Conservation (phyloP, 2,329 filamentous ascomycete genomes). For the Stromatinia cepivora region DNA sequence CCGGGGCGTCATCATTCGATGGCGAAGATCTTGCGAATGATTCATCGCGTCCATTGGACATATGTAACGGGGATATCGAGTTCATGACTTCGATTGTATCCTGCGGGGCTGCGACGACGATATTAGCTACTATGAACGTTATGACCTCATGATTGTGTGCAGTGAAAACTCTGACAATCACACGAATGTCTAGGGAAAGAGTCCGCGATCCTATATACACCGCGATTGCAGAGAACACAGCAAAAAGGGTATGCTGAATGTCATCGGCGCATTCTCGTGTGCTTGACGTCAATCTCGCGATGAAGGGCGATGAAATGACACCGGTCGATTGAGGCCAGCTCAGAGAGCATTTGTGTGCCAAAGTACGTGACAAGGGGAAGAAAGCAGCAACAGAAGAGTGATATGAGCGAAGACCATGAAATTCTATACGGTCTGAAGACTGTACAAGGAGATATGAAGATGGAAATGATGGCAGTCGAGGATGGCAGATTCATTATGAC, state of each 20-base stretch:
- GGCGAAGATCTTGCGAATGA: conserved; percentile 51
- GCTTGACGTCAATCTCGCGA: conserved; percentile 29
- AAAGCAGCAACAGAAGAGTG: conserved; percentile 13
- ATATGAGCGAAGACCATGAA: conserved; percentile 16
- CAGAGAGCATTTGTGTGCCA: conserved; percentile 26
- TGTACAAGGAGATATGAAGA: conserved; percentile 29
- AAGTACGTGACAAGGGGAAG: conserved; percentile 11
- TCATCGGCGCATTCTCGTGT: conserved; percentile 39
- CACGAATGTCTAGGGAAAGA: conserved; percentile 29
- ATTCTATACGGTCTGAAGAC: conserved; percentile 24
- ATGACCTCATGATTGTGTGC: conserved; percentile 29
- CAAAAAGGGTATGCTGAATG: conserved; percentile 25
- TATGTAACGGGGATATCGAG: conserved; percentile 62
- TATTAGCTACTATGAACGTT: conserved; percentile 46
- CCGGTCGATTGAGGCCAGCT: conserved; percentile 32
- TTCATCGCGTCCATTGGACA: conserved; percentile 66
- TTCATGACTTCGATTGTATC: conserved; percentile 61
- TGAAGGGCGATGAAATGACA: conserved; percentile 36
- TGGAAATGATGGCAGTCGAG: conserved; percentile 24
- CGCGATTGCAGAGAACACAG: conserved; percentile 24
- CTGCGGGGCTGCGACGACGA: conserved; percentile 54
- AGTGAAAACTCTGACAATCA: conserved; percentile 30
- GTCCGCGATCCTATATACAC: conserved; percentile 32
- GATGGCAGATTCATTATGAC: conserved; percentile 35
- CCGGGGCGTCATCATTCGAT: conserved; percentile 46